Evolutionary conservation across 352 stramenopile genomes (phyloP), one percentile per base, ranked within the genome.

Genomic region (Globisporangium megalacanthum): DNA sequence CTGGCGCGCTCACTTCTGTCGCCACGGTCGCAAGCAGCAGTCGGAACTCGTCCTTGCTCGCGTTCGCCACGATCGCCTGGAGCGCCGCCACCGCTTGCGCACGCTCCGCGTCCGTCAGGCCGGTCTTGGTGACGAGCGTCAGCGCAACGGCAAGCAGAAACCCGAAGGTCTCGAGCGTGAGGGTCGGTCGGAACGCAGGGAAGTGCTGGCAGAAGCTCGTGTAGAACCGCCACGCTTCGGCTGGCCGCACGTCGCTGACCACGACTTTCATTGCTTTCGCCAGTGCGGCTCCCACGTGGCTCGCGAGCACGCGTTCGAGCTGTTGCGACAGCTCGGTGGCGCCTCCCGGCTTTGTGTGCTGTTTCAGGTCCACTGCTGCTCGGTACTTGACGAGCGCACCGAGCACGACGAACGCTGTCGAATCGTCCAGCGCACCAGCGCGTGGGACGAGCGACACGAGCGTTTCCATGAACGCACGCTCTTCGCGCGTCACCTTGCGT

Each of bases 11-110:
- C 3, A 89, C 49, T 53, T 95, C 85, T 7, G 80, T 72, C 39
- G 74, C 37, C 44, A 91, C 49, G 35, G 80, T 91, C 11, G 73
- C 58, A 3, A 88, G 49, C 42, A 90, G 39, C 41, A 94, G 61
- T n/a, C 64, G 62, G 51, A 86, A 91, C 54, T 94, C 84, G 42
- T 82, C 68, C 55, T 82, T 88, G 66, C 83, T 91, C 7, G 79
- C 67, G 56, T 77, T 77, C n/a, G 57, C 41, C 3, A 92, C 54
- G 9, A 94, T 29, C 9, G 58, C 60, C 49, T 75, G 68, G 9
- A 89, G 64, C 25, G 76, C 61, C 39, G 20, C 58, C 25, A 19
- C 31, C 13, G 52, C 44, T 36, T 63, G 46, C 13, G 48, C 22
- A 2, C 37, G 29, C 1, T 65, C 54, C 0, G 37, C 15, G 0